Evolutionary conservation across 495 filamentous ascomycete genomes (phyloP), one percentile per base, ranked within the genome.

Genomic region (Aspergillus nidulans): DNA sequence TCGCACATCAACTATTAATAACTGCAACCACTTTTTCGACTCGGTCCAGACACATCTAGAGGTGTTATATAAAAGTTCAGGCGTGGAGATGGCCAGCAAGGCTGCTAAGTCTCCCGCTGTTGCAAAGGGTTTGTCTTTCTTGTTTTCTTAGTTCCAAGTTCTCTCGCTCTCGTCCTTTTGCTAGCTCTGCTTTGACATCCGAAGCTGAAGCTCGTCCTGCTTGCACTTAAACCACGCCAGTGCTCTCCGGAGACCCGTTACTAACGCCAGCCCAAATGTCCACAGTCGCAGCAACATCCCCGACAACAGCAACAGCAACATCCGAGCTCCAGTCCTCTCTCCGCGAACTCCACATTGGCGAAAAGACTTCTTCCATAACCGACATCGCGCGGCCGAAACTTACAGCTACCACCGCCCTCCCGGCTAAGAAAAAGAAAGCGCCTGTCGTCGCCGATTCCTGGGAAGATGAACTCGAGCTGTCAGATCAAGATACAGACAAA

Each of bases 401-500:
- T 19, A 39, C 52, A 26, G 44, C 57, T 7, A 44, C 24, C 6
- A 43, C 61, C 32, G 55, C 64, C 19, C 9, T 63, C 4, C 18
- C 28, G 13, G 72, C 68, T 42, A 79, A 82, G 55, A 72, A 73
- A 26, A 55, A 73, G 36, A 55, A 77, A 70, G 56, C 58, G 15
- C 76, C 32, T n/a, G 52, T 49, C 10, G 76, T 91, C 25, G 86
- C 81, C 50, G 90, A 94, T 63, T 91, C 88, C 56, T 95, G 91
- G 90, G 91, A 96, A 70, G 89, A 91, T 66, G 90, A 89, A 69
- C 77, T 59, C 28, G 90, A 89, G 69, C 77, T 59, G 25, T 58
- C 60, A 28, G 47, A 39, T n/a, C 30, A 34, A 34, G 30, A 34
- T 34, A 12, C 30, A 77, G 0, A 59, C 49, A 50, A 56, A 60